Evolutionary conservation across 2,329 filamentous ascomycete species (phyloP).

Genomic region (Colletotrichum sp.): DNA sequence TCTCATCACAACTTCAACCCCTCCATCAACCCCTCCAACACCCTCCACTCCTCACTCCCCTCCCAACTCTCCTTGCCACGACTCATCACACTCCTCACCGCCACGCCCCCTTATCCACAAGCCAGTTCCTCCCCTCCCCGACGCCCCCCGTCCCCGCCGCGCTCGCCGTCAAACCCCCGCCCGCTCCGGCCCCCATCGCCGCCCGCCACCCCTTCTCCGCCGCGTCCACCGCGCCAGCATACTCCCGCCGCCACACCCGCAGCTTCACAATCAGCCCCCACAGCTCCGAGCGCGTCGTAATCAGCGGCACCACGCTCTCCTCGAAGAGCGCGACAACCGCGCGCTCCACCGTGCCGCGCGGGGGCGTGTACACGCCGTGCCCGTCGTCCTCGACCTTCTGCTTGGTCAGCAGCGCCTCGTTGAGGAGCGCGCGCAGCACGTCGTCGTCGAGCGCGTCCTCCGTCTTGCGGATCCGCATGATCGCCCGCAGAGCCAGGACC

Average conservation of each 20-base stretch:
- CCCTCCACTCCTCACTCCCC: conserved; percentile 71
- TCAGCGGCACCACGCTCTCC: conserved; percentile 76
- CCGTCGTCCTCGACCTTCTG: conserved; percentile 36
- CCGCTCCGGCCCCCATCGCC: conserved; percentile 39
- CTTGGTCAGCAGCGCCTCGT: conserved; percentile 65
- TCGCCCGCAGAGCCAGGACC: conserved; percentile 73
- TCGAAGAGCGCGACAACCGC: conserved; percentile 78
- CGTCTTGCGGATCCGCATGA: conserved; percentile 78
- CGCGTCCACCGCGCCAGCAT: conserved; percentile 76
- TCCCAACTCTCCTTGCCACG: conserved; percentile 86
- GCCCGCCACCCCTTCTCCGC: conserved; percentile 91
- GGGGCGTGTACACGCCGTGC: conserved; percentile 40
- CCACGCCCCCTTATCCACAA: conserved; percentile 70
- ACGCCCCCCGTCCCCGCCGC: conserved; percentile 18
- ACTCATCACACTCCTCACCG: conserved; percentile 82
- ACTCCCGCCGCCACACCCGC: conserved; percentile 75
- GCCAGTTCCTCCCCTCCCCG: conserved; percentile 43
- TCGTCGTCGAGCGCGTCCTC: conserved; percentile 81
- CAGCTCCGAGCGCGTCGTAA: conserved; percentile 78
- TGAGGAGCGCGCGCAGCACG: conserved; percentile 74
- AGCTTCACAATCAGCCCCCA: conserved; percentile 79
- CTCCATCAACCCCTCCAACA: conserved; percentile 61
- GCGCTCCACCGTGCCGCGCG: conserved; percentile 64
- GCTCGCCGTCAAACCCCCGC: conserved; percentile 8
- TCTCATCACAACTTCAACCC: conserved; percentile 48